These are phyloP conservation scores for Globisporangium paddicum DNA, from an alignment of 352 stramenopile genomes.

Conservation along the genomic window DNA sequence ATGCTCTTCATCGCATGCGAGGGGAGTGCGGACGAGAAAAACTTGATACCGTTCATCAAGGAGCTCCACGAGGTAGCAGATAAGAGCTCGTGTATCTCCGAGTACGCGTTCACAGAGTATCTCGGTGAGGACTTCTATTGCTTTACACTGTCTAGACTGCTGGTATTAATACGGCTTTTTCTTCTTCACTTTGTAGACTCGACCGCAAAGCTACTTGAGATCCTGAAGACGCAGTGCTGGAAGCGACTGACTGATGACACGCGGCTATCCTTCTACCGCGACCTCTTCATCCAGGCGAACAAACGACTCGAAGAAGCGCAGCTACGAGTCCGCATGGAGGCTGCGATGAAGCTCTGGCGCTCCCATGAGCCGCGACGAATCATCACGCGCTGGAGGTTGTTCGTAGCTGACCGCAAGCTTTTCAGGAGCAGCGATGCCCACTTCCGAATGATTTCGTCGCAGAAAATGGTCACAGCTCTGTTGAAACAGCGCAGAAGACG, in stretches of 20 bases:
- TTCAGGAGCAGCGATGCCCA: slow-evolving; percentile 23
- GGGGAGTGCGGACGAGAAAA: slow-evolving; percentile 30
- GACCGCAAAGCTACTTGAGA: slow-evolving; percentile 17
- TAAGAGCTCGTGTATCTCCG: slow-evolving; percentile 7
- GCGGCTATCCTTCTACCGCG: slow-evolving; percentile 43
- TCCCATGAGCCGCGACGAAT: slow-evolving; percentile 38
- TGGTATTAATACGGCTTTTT: too few relatives aligned
- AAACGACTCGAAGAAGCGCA: slow-evolving; percentile 35
- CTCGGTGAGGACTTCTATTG: slow-evolving; percentile 11
- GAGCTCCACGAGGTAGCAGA: slow-evolving; percentile 9
- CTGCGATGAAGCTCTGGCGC: slow-evolving; percentile 39
- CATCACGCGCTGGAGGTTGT: slow-evolving; percentile 41
- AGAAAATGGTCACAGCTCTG: slow-evolving; percentile 26
- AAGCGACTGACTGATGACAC: slow-evolving; percentile 54
- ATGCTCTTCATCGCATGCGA: slow-evolving; percentile 37
- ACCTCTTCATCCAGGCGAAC: slow-evolving; percentile 38
- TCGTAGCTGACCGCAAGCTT: slow-evolving; percentile 30
- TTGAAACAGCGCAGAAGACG: slow-evolving; percentile 12
- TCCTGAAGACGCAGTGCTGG: slow-evolving; percentile 40
- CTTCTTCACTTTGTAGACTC: background rate
- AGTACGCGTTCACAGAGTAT: slow-evolving; percentile 14
- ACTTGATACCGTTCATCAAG: slow-evolving; percentile 27
- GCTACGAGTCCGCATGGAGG: slow-evolving; percentile 18
- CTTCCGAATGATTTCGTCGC: slow-evolving; percentile 15
- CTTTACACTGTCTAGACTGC: too few relatives aligned